These are phyloP conservation scores for Penicillium sp. DNA, from an alignment of 2,329 filamentous ascomycete species.

Conservation along the genomic window DNA sequence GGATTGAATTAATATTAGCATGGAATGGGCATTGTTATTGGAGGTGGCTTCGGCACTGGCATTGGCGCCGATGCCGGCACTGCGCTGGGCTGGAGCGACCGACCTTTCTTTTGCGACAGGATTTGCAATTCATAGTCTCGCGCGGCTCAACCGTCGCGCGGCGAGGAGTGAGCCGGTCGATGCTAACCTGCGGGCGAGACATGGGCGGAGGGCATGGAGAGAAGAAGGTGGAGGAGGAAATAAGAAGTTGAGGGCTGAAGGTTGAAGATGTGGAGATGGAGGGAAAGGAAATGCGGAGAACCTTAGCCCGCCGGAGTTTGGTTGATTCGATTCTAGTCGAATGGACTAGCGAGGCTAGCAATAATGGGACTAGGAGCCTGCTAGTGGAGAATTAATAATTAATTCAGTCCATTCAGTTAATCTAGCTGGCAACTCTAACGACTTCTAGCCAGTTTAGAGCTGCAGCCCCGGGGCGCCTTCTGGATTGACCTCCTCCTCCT, in stretches of 20 bases:
- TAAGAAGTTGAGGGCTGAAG: background rate
- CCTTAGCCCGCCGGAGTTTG: slow-evolving; percentile 4
- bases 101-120: slow-evolving; percentile 90
- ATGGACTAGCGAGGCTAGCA: no score
- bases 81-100: slow-evolving; percentile 17
- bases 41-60: background rate
- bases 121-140: slow-evolving; percentile 96
- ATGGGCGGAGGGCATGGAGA: slow-evolving; percentile 46
- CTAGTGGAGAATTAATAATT: no score
- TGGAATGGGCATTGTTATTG: background rate
- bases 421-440: no score
- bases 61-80: background rate
- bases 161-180: slow-evolving; percentile 75
- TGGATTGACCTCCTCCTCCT: no score
- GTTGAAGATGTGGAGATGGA: slow-evolving; percentile 2
- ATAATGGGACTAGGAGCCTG: no score
- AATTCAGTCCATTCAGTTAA: no score
- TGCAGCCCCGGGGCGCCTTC: no score
- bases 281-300: slow-evolving; percentile 8
- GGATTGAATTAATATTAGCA: slow-evolving; percentile 10
- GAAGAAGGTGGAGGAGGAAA: slow-evolving; percentile 5
- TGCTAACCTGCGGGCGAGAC: slow-evolving; percentile 77
- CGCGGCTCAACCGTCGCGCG: slow-evolving; percentile 75
- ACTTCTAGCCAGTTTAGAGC: no score
- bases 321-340: background rate